A percentile compares a stretch with the other conserved stretches of the same genome.
Conservation (phyloP, 192 early-diverging fungal genomes). For the Mortierella hygrophila region DNA sequence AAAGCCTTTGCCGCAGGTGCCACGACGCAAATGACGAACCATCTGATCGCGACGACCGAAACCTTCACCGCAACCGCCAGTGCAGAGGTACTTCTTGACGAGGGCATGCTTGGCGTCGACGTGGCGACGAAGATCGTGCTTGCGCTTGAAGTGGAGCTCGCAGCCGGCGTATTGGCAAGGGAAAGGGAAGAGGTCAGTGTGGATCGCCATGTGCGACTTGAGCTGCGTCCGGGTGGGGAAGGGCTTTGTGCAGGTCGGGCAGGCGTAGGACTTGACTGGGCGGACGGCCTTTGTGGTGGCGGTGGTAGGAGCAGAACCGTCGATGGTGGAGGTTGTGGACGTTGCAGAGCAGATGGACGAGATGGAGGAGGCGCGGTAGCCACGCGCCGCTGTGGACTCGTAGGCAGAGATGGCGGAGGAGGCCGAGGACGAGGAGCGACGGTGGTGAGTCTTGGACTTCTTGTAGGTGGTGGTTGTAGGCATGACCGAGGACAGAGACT, state of each 20-base stretch:
- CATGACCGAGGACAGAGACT: constrained; percentile 8
- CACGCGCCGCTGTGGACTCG: constrained; percentile 29
- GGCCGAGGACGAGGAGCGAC: constrained; percentile 33
- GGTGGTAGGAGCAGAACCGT: neutral
- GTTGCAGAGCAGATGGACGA: constrained; percentile 38
- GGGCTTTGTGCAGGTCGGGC: constrained; percentile 49
- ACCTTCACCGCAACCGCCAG: constrained; percentile 49
- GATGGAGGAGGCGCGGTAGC: constrained; percentile 46
- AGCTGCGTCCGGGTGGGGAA: constrained; percentile 57
- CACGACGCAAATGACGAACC: constrained; percentile 44
- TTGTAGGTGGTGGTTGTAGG: constrained; percentile 31
- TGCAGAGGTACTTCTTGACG: constrained; percentile 57
- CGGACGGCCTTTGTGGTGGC: constrained; percentile 2
- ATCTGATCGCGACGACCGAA: constrained; percentile 56
- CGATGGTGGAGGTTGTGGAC: constrained; percentile 10
- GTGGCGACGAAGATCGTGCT: constrained; percentile 58
- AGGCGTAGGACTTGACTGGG: constrained; percentile 48
- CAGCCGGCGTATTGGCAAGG: constrained; percentile 48
- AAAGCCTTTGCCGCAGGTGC: constrained; percentile 48
- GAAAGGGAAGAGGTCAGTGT: constrained; percentile 53
- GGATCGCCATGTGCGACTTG: constrained; percentile 59
- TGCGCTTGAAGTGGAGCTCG: constrained; percentile 56
- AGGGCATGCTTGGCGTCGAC: constrained; percentile 54
- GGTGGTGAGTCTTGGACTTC: constrained; percentile 20
- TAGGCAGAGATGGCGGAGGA: constrained; percentile 48